Evolutionary conservation across 2,329 filamentous ascomycete genomes (phyloP).

Genomic region (Thielaviopsis populi): DNA sequence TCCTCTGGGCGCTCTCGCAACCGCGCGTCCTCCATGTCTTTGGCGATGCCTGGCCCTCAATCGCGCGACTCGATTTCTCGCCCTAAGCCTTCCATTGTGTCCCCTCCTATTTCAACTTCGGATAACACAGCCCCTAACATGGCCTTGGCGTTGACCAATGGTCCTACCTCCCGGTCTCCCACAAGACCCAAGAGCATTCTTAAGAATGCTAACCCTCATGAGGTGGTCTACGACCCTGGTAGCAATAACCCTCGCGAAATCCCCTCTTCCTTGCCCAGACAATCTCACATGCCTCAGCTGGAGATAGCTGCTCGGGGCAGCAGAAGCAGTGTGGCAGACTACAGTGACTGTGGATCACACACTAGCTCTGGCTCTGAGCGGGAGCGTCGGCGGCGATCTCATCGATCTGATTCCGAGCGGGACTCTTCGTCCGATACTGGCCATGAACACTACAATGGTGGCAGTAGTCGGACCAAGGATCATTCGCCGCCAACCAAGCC

Average conservation of each 20-base stretch:
- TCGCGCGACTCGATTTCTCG: slow-evolving; percentile 1
- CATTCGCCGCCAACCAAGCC: neutral
- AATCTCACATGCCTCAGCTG: slow-evolving; percentile 16
- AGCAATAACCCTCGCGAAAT: slow-evolving; percentile 28
- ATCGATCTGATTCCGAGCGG: neutral
- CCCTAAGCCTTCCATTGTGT: slow-evolving; percentile 9
- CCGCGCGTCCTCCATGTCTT: slow-evolving; percentile 13
- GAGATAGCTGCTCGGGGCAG: slow-evolving; percentile 10
- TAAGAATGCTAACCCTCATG: slow-evolving; percentile 44
- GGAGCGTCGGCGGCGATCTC: slow-evolving; percentile 13
- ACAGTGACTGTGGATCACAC: slow-evolving; percentile 19
- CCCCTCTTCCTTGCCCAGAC: slow-evolving; percentile 22
- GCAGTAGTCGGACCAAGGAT: slow-evolving; percentile 4
- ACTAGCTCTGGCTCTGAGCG: slow-evolving; percentile 1
- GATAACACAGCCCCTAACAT: neutral
- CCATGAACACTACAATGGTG: slow-evolving; percentile 23
- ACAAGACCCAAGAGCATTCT: slow-evolving; percentile 40
- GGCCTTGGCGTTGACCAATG: neutral
- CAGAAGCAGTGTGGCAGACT: slow-evolving; percentile 14
- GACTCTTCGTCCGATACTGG: slow-evolving; percentile 14
- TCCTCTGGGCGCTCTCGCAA: slow-evolving; percentile 20
- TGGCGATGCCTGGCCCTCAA: slow-evolving; percentile 2
- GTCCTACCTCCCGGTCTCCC: slow-evolving; percentile 3
- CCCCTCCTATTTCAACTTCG: slow-evolving; percentile 7
- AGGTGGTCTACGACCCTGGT: slow-evolving; percentile 38